phyloP scores from a whole-genome alignment of 1,284 basidiomycete genomes.

The Fomitopsis pinicola region DNA sequence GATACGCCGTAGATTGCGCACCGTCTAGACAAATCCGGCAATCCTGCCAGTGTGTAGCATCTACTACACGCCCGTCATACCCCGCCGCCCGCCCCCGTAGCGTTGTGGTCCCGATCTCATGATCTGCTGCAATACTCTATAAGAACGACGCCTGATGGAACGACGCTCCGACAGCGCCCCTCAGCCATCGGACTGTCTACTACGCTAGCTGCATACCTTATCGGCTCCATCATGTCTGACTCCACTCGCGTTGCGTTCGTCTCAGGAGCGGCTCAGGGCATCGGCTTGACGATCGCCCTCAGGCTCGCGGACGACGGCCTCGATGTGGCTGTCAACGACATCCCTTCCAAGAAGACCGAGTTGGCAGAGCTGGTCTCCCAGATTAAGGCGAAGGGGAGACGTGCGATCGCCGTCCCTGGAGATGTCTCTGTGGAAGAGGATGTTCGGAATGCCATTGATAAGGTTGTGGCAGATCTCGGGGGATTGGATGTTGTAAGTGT shows the following conservation, averaged over 20 bases:
- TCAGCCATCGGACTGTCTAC: background rate
- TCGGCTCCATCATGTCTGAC: background rate
- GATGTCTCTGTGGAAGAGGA: conserved; percentile 34
- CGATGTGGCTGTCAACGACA: conserved; percentile 34
- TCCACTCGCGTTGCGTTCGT: conserved; percentile 22
- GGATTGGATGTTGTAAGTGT: conserved; percentile 9
- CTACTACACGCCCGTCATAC: background rate
- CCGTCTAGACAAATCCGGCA: background rate
- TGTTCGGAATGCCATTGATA: conserved; percentile 30
- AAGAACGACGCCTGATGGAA: background rate
- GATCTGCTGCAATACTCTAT: background rate
- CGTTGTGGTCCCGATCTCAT: no score
- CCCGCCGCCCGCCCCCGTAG: no score
- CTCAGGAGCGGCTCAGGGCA: conserved; percentile 33
- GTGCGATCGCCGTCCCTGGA: conserved; percentile 20
- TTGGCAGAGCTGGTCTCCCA: conserved; percentile 25
- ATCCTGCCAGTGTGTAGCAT: background rate
- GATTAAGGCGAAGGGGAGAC: conserved; percentile 25
- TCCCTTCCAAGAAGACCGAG: conserved; percentile 19
- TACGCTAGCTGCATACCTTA: background rate
- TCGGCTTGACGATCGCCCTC: conserved; percentile 36
- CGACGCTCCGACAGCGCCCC: background rate
- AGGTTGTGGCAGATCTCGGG: conserved; percentile 11
- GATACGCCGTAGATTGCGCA: background rate
- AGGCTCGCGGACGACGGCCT: conserved; percentile 38